These are phyloP conservation scores for Colletotrichum sidae DNA, from an alignment of 2,329 filamentous ascomycete genomes.

Conservation along the genomic window DNA sequence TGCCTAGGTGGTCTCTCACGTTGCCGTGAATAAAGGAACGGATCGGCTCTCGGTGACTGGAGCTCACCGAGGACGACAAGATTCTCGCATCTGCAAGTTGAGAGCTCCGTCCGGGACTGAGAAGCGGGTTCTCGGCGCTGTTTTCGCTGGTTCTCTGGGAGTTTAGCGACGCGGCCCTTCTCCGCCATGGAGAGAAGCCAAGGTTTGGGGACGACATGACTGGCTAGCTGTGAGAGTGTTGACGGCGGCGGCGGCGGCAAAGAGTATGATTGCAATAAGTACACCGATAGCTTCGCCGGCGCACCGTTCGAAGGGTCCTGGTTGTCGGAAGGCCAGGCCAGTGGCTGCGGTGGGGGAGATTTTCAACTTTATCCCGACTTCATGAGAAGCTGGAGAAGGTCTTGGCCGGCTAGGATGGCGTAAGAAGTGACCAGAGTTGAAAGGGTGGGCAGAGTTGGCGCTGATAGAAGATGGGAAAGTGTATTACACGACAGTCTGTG, in stretches of 20 bases:
- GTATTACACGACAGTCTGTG: constrained; percentile 22
- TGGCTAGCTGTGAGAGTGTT: constrained; percentile 12
- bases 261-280: background rate
- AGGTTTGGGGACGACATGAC: constrained; percentile 60
- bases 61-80: constrained; percentile 52
- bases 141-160: constrained; percentile 38
- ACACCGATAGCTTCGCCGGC: constrained; percentile 15
- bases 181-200: constrained; percentile 62
- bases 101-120: constrained; percentile 34
- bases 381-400: constrained; percentile 33
- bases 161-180: constrained; percentile 44
- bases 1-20: constrained; percentile 70
- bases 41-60: constrained; percentile 71
- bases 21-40: constrained; percentile 78
- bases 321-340: constrained; percentile 24
- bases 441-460: constrained; percentile 24
- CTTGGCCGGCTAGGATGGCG: constrained; percentile 7
- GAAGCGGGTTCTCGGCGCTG: constrained; percentile 40
- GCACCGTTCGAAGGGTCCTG: constrained; percentile 23
- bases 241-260: constrained; percentile 10
- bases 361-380: constrained; percentile 21
- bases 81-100: constrained; percentile 43
- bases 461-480: constrained; percentile 33
- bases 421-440: constrained; percentile 2
- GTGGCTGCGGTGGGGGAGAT: constrained; percentile 20